These are phyloP conservation scores for Lentinula sp. DNA, from an alignment of 768 basidiomycete species.

Conservation along the genomic window DNA sequence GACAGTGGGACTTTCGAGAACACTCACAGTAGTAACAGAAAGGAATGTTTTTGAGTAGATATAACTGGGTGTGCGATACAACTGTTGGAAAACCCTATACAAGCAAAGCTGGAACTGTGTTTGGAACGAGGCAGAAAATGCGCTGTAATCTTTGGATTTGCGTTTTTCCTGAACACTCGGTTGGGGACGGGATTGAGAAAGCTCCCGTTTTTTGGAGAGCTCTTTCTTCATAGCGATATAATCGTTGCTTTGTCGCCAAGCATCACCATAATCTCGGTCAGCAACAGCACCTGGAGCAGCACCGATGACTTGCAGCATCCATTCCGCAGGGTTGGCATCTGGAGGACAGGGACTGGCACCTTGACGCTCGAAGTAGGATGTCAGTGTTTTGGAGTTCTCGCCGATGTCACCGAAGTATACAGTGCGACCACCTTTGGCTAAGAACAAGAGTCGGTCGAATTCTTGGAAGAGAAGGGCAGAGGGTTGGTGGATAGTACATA, in stretches of 20 bases:
- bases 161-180: constrained; percentile 3
- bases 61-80: constrained; percentile 21
- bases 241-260: constrained; percentile 34
- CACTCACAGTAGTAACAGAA: constrained; percentile 6
- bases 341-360: constrained; percentile 46
- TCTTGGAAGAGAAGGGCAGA: constrained; percentile 41
- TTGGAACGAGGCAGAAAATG: constrained; percentile 18
- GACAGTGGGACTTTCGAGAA: too few species aligned
- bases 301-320: constrained; percentile 38
- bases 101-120: constrained; percentile 17
- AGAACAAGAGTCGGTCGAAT: constrained; percentile 45
- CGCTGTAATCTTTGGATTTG: constrained; percentile 11
- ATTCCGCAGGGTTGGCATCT: constrained; percentile 58
- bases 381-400: constrained; percentile 39
- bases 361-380: constrained; percentile 55
- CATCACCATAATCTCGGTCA: constrained; percentile 31
- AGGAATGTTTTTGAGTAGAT: constrained; percentile 16
- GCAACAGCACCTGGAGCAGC: constrained; percentile 34
- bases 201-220: constrained; percentile 20
- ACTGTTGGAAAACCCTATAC: constrained; percentile 21
- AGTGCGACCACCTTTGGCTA: constrained; percentile 46
- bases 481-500: constrained; percentile 38
- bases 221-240: constrained; percentile 27
- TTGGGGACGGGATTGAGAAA: constrained; percentile 10
- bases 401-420: constrained; percentile 61